These are phyloP conservation scores for Bidens hawaiensis DNA, from an alignment of 140 eudicot species.

Conservation along the genomic window DNA sequence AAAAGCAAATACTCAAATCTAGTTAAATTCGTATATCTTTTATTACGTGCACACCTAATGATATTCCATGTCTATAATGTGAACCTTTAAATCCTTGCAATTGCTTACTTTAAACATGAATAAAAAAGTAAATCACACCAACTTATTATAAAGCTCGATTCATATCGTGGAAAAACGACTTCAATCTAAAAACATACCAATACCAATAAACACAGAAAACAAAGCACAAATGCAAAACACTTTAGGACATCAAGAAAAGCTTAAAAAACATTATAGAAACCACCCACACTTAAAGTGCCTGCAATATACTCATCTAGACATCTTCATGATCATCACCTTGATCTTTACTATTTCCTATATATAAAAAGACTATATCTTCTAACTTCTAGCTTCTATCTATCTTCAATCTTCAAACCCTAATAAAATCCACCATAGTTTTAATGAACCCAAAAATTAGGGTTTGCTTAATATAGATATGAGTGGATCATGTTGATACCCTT, in stretches of 20 bases:
- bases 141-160: not conserved
- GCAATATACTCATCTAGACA: conserved; percentile 10
- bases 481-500: conserved; percentile 4
- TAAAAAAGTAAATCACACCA: not conserved
- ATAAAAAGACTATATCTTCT: conserved; percentile 25
- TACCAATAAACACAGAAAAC: no score
- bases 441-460: conserved; percentile 3
- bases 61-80: no score
- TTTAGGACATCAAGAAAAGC: conserved; percentile 27
- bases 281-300: conserved; percentile 24
- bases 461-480: no score
- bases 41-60: no score
- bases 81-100: not conserved
- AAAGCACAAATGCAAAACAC: conserved; percentile 14
- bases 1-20: no score
- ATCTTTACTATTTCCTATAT: conserved; percentile 5
- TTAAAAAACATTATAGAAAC: conserved; percentile 12
- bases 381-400: conserved; percentile 8
- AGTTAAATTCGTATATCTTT: no score
- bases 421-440: not conserved
- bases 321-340: conserved; percentile 14
- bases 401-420: conserved; percentile 28
- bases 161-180: conserved; percentile 13
- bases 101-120: not conserved
- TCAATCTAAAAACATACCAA: conserved; percentile 11